These are phyloP conservation scores for Scenedesmus sp. DNA, from an alignment of 163 green algal species.

Conservation along the genomic window DNA sequence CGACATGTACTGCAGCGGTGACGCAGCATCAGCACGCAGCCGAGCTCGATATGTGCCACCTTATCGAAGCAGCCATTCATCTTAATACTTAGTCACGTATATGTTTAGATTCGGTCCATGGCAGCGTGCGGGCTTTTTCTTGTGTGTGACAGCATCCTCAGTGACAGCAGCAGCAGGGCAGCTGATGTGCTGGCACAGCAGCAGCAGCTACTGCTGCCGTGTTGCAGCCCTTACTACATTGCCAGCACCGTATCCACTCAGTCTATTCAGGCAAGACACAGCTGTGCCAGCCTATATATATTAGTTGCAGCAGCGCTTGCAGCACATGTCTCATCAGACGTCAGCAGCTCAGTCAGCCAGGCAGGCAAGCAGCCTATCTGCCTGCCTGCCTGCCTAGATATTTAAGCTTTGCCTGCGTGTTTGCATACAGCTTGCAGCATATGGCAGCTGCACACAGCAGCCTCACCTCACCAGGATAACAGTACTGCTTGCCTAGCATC, in stretches of 20 bases:
- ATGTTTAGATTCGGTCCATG: neutral
- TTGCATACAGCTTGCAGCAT: neutral
- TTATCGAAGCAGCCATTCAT: neutral
- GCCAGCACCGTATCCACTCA: neutral
- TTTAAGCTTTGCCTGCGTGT: neutral
- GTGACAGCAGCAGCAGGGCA: neutral
- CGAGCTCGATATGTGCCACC: neutral
- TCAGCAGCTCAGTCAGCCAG: neutral
- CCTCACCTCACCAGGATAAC: neutral
- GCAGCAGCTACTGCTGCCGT: neutral
- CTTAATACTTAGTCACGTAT: neutral
- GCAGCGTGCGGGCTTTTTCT: neutral
- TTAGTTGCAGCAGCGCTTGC: neutral
- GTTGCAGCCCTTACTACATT: neutral
- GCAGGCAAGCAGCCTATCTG: neutral
- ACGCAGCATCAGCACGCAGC: constrained; percentile 4
- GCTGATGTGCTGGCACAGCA: neutral
- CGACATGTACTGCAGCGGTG: neutral
- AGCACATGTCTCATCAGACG: too few species aligned
- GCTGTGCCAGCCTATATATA: neutral
- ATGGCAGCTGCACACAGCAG: neutral
- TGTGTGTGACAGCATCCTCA: neutral
- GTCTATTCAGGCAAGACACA: too few species aligned
- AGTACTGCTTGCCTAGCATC: too few species aligned
- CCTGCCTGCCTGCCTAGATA: neutral